These are phyloP conservation scores for Paramecium sonneborni DNA, from an alignment of 73 alveolate genomes.

Conservation along the genomic window DNA sequence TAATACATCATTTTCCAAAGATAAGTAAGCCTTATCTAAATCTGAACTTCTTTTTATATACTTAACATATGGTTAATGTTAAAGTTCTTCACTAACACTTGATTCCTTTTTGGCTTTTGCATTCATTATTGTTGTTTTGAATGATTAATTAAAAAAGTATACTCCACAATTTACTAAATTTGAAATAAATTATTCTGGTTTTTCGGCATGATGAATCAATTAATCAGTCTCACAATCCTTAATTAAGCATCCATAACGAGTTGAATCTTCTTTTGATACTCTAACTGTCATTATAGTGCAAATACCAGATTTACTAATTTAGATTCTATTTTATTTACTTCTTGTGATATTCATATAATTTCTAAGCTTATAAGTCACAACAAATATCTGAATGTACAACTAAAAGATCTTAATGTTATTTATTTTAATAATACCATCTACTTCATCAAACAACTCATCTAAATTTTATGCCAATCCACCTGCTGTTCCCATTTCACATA, in stretches of 20 bases:
- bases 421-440: neutral
- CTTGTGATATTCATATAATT: conserved; percentile 22
- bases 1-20: conserved; percentile 30
- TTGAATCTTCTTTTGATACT: conserved; percentile 26
- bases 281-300: conserved; percentile 7
- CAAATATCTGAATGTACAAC: conserved; percentile 50
- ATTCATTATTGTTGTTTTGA: neutral
- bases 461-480: conserved; percentile 47
- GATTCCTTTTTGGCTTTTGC: neutral
- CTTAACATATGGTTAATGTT: conserved; percentile 18
- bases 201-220: conserved; percentile 48
- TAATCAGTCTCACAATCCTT: conserved; percentile 20
- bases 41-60: conserved; percentile 21
- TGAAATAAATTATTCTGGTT: conserved; percentile 38
- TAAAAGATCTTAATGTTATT: neutral
- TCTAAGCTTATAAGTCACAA: neutral
- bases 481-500: conserved; percentile 17
- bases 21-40: neutral
- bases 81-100: neutral
- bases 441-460: conserved; percentile 13
- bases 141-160: neutral
- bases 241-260: conserved; percentile 38
- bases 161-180: conserved; percentile 41
- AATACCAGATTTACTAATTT: neutral
- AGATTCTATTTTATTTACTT: neutral